Conservation (phyloP, 1,284 basidiomycete species). For the Leccinum pachyderme region DNA sequence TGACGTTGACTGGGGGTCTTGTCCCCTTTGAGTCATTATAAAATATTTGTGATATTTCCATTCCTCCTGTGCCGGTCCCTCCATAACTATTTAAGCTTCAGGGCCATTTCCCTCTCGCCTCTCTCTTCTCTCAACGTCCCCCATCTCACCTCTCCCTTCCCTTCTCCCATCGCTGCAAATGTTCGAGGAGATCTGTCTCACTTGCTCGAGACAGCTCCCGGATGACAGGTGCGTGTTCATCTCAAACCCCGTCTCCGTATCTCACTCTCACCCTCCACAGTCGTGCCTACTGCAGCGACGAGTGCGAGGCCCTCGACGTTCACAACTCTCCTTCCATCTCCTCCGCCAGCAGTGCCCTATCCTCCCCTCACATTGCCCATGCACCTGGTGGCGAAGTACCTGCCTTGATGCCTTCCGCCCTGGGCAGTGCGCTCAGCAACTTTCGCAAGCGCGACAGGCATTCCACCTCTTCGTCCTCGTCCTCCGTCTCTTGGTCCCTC, state of each 20-base stretch:
- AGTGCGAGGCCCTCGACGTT: conserved; percentile 62
- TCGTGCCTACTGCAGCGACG: conserved; percentile 71
- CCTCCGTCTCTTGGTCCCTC: conserved; percentile 61
- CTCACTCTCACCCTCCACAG: conserved; percentile 37
- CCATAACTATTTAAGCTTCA: conserved; percentile 33
- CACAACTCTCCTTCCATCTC: conserved; percentile 62
- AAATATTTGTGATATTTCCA: conserved; percentile 34
- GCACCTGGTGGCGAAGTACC: conserved; percentile 55
- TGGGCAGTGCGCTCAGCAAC: conserved; percentile 48
- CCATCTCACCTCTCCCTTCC: conserved; percentile 10
- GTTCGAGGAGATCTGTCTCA: conserved; percentile 75
- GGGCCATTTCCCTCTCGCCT: conserved; percentile 7
- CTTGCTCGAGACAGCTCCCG: conserved; percentile 59
- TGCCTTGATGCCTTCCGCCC: conserved; percentile 53
- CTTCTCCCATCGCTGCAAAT: conserved; percentile 37
- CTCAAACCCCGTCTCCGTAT: conserved; percentile 19
- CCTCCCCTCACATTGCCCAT: conserved; percentile 61
- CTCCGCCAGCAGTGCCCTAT: conserved; percentile 63
- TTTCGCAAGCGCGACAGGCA: conserved; percentile 46
- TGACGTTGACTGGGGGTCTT: conserved; percentile 22
- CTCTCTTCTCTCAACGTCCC: conserved; percentile 22
- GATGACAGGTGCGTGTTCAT: conserved; percentile 55
- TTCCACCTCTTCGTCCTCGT: conserved; percentile 55
- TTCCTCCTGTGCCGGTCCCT: conserved; percentile 36
- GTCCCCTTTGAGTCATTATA: conserved; percentile 37